Evolutionary conservation across 495 filamentous ascomycete species (phyloP), one percentile per base, ranked within the genome.

Genomic region (Immersiella caudata): DNA sequence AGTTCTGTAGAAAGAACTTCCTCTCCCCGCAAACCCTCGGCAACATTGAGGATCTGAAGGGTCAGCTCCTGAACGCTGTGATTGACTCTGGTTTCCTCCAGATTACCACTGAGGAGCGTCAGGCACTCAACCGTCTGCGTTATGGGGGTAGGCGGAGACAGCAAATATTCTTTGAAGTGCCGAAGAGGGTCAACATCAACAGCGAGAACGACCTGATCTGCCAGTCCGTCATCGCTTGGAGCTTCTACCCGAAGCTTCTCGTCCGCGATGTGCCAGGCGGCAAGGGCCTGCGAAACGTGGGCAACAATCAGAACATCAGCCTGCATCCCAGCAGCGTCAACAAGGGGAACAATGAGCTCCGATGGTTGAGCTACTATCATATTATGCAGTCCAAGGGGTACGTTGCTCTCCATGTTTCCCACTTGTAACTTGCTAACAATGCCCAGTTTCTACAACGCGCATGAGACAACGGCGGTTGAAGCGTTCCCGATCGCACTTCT

Each of bases 41-140:
- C 18, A 94, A 91, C 61, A 97, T 99, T 68, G 95, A 99, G 72
- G 95, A 99, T 69, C 80, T 97, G 51, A 98, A 97, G 73, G 90
- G 90, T 22, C 95, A 99, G 69, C 86, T 99, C 4, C 79, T 96
- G 1, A 88, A 90, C 4, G 88, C 90, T 1, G 83, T 97, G 0
- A 89, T 88, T 12, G 95, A 97, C 70, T 89, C 93, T 0, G 91
- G 92, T 0, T 90, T 96, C 64, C 76, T 97, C 14, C 86, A 80
- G 46, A 85, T 99, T 1, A 89, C 90, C 2, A 78, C 84, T 1
- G 81, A 84, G 2, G 93, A 97, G 71, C 84, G 90, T 58, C 79
- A 79, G 35, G 74, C 84, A 11, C 81, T 97, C 4, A 90, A 88
- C 70, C 82, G 85, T 76, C 74, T 82, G 51, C 79, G 81, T 6